phyloP scores from a whole-genome alignment of 2,329 filamentous ascomycete genomes.

The Ophiostoma novo-ulmi region DNA sequence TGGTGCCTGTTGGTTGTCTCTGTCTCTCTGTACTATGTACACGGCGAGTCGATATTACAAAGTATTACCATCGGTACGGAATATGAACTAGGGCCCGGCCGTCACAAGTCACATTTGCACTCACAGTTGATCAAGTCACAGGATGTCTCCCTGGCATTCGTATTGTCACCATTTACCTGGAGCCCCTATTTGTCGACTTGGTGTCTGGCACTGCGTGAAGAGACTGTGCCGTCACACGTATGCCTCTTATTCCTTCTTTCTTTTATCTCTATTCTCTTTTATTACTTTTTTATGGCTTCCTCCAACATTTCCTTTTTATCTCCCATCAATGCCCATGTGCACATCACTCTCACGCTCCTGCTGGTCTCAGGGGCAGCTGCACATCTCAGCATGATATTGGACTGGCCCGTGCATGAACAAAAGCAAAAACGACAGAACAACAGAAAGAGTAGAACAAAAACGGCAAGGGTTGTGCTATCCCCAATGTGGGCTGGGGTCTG shows the following conservation, averaged over 20 bases:
- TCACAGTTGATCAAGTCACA: not conserved
- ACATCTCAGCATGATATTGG: conserved; percentile 12
- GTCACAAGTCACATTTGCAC: not conserved
- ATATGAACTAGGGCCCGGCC: not conserved
- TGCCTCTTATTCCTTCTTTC: not conserved
- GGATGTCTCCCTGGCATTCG: not conserved
- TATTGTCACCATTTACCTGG: not conserved
- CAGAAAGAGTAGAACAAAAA: not conserved
- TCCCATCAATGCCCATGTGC: not conserved
- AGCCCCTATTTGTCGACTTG: conserved; percentile 1
- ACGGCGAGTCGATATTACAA: not conserved
- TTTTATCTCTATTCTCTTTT: not conserved
- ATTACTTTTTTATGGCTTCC: not conserved
- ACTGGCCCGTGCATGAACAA: conserved; percentile 2
- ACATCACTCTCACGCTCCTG: not conserved
- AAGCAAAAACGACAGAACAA: not conserved
- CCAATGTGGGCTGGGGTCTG: conserved; percentile 6
- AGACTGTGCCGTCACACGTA: not conserved
- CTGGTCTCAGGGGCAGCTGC: conserved; percentile 13
- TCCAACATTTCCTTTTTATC: not conserved
- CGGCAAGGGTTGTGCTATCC: conserved; percentile 8
- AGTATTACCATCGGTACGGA: not conserved
- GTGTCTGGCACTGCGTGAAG: not conserved
- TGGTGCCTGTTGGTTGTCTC: not conserved
- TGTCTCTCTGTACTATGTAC: not conserved